These are phyloP conservation scores for Debaryomyces maramus DNA, from an alignment of 805 yeast species.

Conservation along the genomic window DNA sequence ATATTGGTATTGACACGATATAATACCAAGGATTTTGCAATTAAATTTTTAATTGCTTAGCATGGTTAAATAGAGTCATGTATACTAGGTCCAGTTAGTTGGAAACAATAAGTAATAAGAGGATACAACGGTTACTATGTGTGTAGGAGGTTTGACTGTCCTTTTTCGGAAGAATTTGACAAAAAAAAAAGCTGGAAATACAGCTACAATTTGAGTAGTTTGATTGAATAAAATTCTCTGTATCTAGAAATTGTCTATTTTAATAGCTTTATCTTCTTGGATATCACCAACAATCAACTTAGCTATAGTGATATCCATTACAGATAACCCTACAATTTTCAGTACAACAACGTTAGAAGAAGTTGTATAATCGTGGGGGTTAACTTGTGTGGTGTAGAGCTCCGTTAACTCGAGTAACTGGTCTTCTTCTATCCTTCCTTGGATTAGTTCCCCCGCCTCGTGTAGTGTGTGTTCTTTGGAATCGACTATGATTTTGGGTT, in stretches of 20 bases:
- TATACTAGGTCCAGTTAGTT: too few relatives aligned
- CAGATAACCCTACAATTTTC: slow-evolving; percentile 62
- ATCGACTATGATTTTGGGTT: slow-evolving; percentile 50
- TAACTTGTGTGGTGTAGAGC: slow-evolving; percentile 17
- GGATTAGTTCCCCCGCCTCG: slow-evolving; percentile 68
- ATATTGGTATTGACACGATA: too few relatives aligned
- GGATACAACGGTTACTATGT: too few relatives aligned
- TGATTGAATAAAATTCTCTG: too few relatives aligned
- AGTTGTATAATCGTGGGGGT: slow-evolving; percentile 8
- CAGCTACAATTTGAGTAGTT: too few relatives aligned
- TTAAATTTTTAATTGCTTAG: too few relatives aligned
- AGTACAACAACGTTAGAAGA: slow-evolving; percentile 24
- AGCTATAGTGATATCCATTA: slow-evolving; percentile 59
- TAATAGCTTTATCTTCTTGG: slow-evolving; percentile 11
- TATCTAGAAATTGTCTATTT: slow-evolving; percentile 11
- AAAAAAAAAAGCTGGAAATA: too few relatives aligned
- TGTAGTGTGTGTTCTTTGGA: slow-evolving; percentile 53
- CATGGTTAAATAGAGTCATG: too few relatives aligned
- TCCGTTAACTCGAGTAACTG: slow-evolving; percentile 51
- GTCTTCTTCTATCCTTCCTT: slow-evolving; percentile 33
- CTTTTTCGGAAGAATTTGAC: too few relatives aligned
- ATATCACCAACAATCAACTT: slow-evolving; percentile 33
- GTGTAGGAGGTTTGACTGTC: too few relatives aligned
- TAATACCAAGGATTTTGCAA: too few relatives aligned
- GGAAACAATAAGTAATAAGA: too few relatives aligned